These are phyloP conservation scores for Rosa rugosa DNA, from an alignment of 306 rosid genomes.

Conservation along the genomic window DNA sequence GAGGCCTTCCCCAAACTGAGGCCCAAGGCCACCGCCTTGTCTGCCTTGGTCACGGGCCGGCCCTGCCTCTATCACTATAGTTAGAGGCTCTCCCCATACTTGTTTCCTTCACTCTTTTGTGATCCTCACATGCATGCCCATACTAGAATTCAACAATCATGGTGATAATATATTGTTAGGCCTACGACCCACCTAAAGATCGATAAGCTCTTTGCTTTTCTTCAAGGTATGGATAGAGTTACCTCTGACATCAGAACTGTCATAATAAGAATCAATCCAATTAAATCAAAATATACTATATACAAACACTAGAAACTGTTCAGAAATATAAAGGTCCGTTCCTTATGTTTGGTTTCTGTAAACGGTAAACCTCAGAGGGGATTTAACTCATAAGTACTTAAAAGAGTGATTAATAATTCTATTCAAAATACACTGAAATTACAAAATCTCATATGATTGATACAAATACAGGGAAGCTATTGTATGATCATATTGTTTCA, in stretches of 20 bases:
- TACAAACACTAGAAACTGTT: neutral
- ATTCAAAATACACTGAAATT: neutral
- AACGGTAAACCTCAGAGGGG: neutral
- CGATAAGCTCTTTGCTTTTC: neutral
- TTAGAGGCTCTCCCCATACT: neutral
- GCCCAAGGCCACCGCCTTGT: no score
- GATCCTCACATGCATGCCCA: neutral
- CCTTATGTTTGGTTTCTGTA: neutral
- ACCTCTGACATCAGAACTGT: neutral
- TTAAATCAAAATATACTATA: neutral
- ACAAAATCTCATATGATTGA: neutral
- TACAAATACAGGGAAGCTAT: neutral
- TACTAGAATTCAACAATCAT: neutral
- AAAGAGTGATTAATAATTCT: neutral
- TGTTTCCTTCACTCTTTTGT: neutral
- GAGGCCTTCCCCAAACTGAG: no score
- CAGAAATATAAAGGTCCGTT: neutral
- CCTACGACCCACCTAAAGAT: neutral
- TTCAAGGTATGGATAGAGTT: neutral
- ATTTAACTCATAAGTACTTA: neutral
- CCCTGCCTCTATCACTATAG: neutral
- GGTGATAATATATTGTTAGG: neutral
- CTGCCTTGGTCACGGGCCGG: no score
- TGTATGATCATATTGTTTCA: neutral
- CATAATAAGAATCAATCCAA: neutral